Base-by-base conservation (phyloP, 345 rosid species). In the Murraya paniculata region DNA sequence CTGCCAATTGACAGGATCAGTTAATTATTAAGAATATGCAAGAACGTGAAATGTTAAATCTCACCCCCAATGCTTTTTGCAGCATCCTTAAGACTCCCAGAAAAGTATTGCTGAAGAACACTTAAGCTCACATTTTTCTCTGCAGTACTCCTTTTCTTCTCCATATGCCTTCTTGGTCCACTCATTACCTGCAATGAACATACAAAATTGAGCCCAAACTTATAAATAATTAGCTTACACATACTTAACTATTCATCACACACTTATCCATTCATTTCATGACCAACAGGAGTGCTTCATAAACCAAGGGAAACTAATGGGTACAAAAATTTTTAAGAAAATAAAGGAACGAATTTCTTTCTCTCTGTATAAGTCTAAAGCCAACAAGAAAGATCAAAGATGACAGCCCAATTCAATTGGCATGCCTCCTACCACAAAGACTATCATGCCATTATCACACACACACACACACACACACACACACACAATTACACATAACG, bases 61-160 rank as follows among this genome's bases (percentile, higher is more conserved):
- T 90, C 82, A 94, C 98, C 97, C 21, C 98, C 94, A 80, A 94
- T 90, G 84, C 94, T 88, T 88, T 93, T 94, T 55, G 98, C 97
- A 82, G 98, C 98, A 87, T 91, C 95, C 85, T 94, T 94, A 69
- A 94, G 86, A 85, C 97, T 94, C 80, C 98, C 97, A 24, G 95
- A 88, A 82, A 94, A 94, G 81, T 94, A 89, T 77, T 91, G 95
- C 84, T 89, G 95, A 66, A 94, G 98, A 81, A 91, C 92, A 76
- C 89, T 82, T 82, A 93, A 85, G 87, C 92, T 95, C 83, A 93
- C 98, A 80, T 82, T 90, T 87, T 93, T 95, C 89, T 93, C 99
- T 9, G 92, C 85, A 53, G 91, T 88, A 81, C 82, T 91, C 85
- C 85, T 88, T 86, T 89, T 93, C 83, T 91, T 95, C 85, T 92